These are phyloP conservation scores for Abrus precatorius DNA, from an alignment of 306 rosid genomes.

Conservation along the genomic window DNA sequence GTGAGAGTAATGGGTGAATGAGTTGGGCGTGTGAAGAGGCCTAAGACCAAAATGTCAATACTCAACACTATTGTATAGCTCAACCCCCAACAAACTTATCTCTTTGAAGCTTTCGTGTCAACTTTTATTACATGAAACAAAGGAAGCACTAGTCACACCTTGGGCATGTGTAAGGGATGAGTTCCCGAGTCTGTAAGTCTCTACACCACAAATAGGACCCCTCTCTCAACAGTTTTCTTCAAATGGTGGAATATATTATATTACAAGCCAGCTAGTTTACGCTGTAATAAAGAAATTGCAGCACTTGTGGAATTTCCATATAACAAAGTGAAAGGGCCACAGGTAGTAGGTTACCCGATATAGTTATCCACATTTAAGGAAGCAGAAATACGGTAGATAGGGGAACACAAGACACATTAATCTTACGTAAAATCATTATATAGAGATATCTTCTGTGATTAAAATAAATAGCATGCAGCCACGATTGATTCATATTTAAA, in stretches of 20 bases:
- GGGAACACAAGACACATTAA: conserved; percentile 11
- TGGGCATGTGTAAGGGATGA: conserved; percentile 50
- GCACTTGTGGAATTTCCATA: neutral
- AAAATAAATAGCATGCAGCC: neutral
- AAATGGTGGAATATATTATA: conserved; percentile 9
- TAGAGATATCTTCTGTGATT: neutral
- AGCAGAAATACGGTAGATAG: conserved; percentile 41
- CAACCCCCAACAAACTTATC: conserved; percentile 82
- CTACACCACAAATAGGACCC: neutral
- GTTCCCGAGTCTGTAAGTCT: conserved; percentile 22
- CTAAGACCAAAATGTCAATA: conserved; percentile 11
- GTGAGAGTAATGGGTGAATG: conserved; percentile 13
- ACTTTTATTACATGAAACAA: conserved; percentile 54
- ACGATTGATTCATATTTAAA: neutral
- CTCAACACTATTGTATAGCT: conserved; percentile 15
- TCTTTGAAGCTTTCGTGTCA: conserved; percentile 45
- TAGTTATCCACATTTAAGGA: conserved; percentile 58
- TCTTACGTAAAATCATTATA: conserved; percentile 28
- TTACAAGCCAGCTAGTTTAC: conserved; percentile 23
- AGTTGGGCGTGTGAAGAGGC: neutral
- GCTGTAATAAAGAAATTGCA: conserved; percentile 18
- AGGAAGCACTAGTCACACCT: conserved; percentile 51
- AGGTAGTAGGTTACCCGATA: conserved; percentile 52
- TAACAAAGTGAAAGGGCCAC: conserved; percentile 39
- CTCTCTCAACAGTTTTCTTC: neutral